Percentiles rank a stretch among this genome's conserved stretches.
Conservation (phyloP, 768 basidiomycete species). For the Boletus rubescentipes region DNA sequence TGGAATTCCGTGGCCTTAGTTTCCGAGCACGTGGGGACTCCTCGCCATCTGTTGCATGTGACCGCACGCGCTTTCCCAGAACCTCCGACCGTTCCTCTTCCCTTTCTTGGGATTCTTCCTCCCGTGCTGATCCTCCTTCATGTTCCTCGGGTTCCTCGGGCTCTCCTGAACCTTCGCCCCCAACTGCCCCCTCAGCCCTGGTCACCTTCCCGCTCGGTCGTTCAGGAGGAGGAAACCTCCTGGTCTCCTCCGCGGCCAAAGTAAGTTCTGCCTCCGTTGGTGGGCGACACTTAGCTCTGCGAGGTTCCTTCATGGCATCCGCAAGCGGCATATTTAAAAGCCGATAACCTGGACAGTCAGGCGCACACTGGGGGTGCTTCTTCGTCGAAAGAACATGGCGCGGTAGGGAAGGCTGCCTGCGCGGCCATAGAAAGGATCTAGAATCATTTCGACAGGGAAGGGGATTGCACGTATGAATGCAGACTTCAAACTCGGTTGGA, state of each 20-base stretch:
- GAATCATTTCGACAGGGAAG: conserved; percentile 28
- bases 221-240: not conserved
- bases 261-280: conserved; percentile 23
- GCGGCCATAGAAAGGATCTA: conserved; percentile 25
- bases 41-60: conserved; percentile 9
- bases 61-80: conserved; percentile 20
- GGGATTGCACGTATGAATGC: conserved; percentile 27
- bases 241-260: conserved; percentile 15
- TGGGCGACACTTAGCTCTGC: conserved; percentile 20
- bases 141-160: conserved; percentile 8
- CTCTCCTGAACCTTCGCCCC: conserved; percentile 10
- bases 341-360: conserved; percentile 24
- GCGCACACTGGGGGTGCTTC: conserved; percentile 17
- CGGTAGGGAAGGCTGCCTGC: conserved; percentile 21
- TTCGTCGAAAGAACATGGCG: conserved; percentile 27
- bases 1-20: conserved; percentile 6
- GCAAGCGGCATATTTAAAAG: conserved; percentile 13
- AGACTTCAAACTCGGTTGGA: conserved; percentile 21
- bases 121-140: conserved; percentile 10
- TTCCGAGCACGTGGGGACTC: conserved; percentile 15
- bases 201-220: not conserved
- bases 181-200: not conserved
- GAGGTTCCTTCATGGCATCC: conserved; percentile 24
- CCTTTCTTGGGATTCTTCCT: conserved; percentile 5
- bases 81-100: not conserved